Conservation (phyloP, 139 green algal species). For the Marvania coccoides region DNA sequence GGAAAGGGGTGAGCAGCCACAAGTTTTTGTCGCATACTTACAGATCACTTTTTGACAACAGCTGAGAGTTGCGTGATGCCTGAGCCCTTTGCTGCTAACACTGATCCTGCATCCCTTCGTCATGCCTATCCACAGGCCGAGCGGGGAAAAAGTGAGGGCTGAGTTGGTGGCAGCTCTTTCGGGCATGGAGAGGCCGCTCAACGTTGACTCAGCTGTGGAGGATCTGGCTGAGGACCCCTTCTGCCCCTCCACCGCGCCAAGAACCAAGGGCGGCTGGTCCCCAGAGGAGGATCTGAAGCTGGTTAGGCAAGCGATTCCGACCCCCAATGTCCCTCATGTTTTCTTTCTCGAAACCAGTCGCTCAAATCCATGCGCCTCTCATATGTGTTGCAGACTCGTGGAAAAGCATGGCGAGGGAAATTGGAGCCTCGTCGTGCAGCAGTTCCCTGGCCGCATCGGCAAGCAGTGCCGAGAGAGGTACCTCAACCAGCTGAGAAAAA, state of each 20-base stretch:
- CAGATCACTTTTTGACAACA: no score
- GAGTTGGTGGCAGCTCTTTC: no score
- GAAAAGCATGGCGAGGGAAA: constrained; percentile 54
- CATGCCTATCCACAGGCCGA: no score
- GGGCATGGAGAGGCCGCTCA: no score
- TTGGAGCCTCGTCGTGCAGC: constrained; percentile 58
- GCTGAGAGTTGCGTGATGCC: no score
- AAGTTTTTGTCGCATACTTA: no score
- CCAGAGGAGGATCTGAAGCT: constrained; percentile 39
- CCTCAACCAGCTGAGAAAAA: constrained; percentile 63
- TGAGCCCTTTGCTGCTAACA: no score
- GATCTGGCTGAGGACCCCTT: neutral
- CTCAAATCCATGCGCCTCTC: neutral
- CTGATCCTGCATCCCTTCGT: no score
- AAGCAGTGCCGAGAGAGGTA: constrained; percentile 77
- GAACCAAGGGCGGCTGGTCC: constrained; percentile 37
- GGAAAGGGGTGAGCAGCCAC: no score
- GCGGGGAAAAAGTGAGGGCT: no score
- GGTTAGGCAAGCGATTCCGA: constrained; percentile 12
- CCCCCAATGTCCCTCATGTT: neutral
- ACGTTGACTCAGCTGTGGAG: no score
- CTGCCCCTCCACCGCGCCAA: neutral
- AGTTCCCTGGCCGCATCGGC: constrained; percentile 58
- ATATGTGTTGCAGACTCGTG: constrained; percentile 44
- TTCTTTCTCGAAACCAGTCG: neutral